Percentiles rank a stretch among this genome's conserved stretches.
These are phyloP conservation scores for Calonectria pteridis DNA, from an alignment of 2,329 filamentous ascomycete species.

Conservation along the genomic window DNA sequence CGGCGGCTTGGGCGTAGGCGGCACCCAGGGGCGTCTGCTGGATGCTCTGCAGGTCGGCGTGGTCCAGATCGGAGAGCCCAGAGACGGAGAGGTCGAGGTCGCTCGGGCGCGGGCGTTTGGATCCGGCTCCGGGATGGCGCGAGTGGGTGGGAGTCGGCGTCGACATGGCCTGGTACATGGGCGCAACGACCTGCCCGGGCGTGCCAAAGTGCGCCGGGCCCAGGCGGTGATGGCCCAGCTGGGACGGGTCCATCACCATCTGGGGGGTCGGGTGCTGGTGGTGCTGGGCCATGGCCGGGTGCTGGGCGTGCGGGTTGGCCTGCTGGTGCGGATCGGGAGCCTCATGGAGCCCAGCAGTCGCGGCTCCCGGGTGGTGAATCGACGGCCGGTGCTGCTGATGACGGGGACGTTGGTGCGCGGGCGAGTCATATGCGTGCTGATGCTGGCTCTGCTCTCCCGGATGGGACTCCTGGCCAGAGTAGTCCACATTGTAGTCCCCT, in stretches of 20 bases:
- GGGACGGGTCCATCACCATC: conserved; percentile 67
- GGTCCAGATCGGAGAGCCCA: conserved; percentile 65
- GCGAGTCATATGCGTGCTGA: conserved; percentile 71
- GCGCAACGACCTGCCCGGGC: conserved; percentile 61
- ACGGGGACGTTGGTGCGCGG: conserved; percentile 52
- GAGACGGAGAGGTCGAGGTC: conserved; percentile 69
- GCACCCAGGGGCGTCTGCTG: conserved; percentile 66
- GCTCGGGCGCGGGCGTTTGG: conserved; percentile 69
- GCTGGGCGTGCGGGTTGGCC: conserved; percentile 47
- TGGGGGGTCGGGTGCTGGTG: conserved; percentile 64
- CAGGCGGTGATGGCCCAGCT: conserved; percentile 65
- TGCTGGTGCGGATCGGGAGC: conserved; percentile 55
- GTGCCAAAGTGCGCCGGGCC: conserved; percentile 66
- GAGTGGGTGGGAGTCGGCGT: conserved; percentile 53
- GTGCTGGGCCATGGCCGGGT: conserved; percentile 57
- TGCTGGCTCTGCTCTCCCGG: conserved; percentile 74
- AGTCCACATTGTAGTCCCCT: conserved; percentile 81
- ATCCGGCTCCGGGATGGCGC: conserved; percentile 48
- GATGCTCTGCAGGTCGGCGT: conserved; percentile 68
- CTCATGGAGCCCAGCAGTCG: conserved; percentile 61
- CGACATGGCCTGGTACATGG: conserved; percentile 64
- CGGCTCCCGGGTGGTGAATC: conserved; percentile 60
- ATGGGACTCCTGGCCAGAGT: conserved; percentile 76
- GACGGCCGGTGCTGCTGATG: conserved; percentile 59
- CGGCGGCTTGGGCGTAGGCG: conserved; percentile 61